phyloP scores from a whole-genome alignment of 1,284 basidiomycete species.

The Trametes hirsuta region DNA sequence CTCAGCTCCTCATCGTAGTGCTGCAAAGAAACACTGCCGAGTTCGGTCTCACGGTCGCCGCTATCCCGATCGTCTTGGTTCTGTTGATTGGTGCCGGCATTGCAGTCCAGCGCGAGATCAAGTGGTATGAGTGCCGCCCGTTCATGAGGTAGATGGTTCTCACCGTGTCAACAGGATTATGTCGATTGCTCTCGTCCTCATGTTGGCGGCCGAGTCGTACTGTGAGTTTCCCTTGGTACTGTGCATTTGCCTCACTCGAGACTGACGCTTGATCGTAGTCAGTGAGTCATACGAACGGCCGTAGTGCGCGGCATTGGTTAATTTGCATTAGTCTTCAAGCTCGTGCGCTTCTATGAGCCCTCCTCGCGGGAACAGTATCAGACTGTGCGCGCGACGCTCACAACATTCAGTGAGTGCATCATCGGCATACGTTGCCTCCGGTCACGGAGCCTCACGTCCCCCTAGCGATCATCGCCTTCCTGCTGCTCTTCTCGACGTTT shows the following conservation, averaged over 20 bases:
- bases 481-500: conserved; percentile 73
- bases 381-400: conserved; percentile 76
- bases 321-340: conserved; percentile 66
- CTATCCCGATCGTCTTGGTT: conserved; percentile 78
- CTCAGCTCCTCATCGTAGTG: conserved; percentile 50
- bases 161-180: conserved; percentile 55
- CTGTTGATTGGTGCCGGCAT: conserved; percentile 67
- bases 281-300: conserved; percentile 42
- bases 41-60: conserved; percentile 79
- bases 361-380: conserved; percentile 54
- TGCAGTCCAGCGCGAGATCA: conserved; percentile 79
- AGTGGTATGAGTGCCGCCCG: conserved; percentile 53
- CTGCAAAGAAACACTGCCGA: conserved; percentile 64
- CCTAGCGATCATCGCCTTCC: conserved; percentile 71
- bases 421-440: background rate
- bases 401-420: conserved; percentile 70
- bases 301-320: background rate
- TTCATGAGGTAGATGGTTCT: background rate
- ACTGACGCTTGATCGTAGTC: conserved; percentile 42
- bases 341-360: conserved; percentile 76
- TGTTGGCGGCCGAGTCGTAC: conserved; percentile 75
- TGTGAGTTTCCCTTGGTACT: conserved; percentile 49
- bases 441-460: background rate
- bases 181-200: conserved; percentile 66
- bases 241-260: conserved; percentile 1